Evolutionary conservation across 176 grass and related monocot genomes (phyloP), one percentile per base, ranked within the genome.

Genomic region (Bonia amplexicaulis): DNA sequence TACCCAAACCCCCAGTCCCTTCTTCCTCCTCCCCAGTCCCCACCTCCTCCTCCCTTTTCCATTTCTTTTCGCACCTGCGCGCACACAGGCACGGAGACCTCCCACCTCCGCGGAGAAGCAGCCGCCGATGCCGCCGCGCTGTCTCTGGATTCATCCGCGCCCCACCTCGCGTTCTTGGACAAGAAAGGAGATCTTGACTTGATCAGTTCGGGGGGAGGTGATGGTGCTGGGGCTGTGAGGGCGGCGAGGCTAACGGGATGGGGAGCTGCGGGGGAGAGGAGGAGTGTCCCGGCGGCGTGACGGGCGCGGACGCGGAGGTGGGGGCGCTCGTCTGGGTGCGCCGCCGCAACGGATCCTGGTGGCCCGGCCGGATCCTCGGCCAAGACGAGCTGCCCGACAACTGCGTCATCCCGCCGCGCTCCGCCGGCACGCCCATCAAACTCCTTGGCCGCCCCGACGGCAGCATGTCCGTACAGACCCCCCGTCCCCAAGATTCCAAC

Each of bases 261-360:
- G 89, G 84, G 46, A 90, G 84, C 83, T 74, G 72, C 40, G 91
- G 87, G 26, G 83, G 74, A 45, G 84, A 65, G 77, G 62, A 78
- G 47, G 87, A 79, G 66, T 87, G 33, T 41, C 67, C 67, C n/a
- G 80, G 51, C 53, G 86, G 82, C 51, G 74, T 89, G 15, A 85
- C 84, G 14, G 83, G 86, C 8, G 59, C 74, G 74, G 87, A 93
- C 64, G 91, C 91, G 79, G 86, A 94, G 67, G 86, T 87, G 11
- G 93, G 93, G n/a, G 93, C 90, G 12, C 91, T 98, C 37, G 96
- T 98, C 29, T 98, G 96, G 96, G 96, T 98, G 51, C 93, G 96
- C 85, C 96, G 96, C 57, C 93, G 93, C 66, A 98, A 98, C 59
- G 96, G 96, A 84, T 95, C 96, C 75, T 98, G 96, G 96, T 98